Conservation (phyloP, 148 eudicot species). For the Dysphania ambrosioides region DNA sequence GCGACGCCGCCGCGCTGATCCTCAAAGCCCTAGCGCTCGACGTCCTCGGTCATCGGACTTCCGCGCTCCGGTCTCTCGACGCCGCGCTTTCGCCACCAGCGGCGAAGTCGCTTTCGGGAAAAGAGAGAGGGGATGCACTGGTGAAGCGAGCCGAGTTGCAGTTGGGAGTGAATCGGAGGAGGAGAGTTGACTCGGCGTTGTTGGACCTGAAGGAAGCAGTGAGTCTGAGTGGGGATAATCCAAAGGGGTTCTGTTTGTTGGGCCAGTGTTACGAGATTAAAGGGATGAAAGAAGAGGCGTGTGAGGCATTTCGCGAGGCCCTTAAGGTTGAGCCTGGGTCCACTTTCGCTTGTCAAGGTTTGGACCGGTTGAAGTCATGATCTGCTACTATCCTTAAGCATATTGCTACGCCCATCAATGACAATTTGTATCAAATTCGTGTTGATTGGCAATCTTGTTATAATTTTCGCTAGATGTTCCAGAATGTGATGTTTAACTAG, state of each 20-base stretch:
- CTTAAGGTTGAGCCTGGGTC: slow-evolving; percentile 40
- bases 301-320: slow-evolving; percentile 42
- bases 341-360: slow-evolving; percentile 41
- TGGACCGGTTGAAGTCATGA: slow-evolving; percentile 38
- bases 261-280: slow-evolving; percentile 70
- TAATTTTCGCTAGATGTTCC: background rate
- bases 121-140: slow-evolving; percentile 64
- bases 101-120: slow-evolving; percentile 36
- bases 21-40: slow-evolving; percentile 62
- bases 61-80: slow-evolving; percentile 66
- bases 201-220: slow-evolving; percentile 65
- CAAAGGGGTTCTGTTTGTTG: slow-evolving; percentile 56
- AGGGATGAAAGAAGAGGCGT: slow-evolving; percentile 49
- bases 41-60: slow-evolving; percentile 42
- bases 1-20: slow-evolving; percentile 65
- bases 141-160: slow-evolving; percentile 70
- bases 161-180: slow-evolving; percentile 42
- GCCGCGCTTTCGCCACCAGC: slow-evolving; percentile 54
- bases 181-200: slow-evolving; percentile 65
- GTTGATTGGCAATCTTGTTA: background rate
- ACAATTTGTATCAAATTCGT: too few species aligned
- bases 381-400: background rate
- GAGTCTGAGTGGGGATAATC: slow-evolving; percentile 37
- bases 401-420: too few species aligned
- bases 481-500: background rate